Conservation (phyloP, 2,329 filamentous ascomycete genomes). For the Fusarium abutilonis region DNA sequence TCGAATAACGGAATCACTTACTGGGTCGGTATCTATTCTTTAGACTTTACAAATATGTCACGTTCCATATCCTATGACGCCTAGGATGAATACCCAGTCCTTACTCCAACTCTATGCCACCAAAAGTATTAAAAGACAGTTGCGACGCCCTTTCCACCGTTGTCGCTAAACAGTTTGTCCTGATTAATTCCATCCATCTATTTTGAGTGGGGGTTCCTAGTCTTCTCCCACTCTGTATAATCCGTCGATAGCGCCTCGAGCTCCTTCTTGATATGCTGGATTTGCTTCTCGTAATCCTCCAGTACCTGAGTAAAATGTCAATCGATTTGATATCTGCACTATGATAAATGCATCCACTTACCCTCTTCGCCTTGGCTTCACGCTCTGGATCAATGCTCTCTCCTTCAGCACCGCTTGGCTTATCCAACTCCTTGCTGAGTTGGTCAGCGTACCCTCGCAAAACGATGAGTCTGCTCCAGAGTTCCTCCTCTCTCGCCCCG, state of each 20-base stretch:
- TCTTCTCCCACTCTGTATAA: constrained; percentile 65
- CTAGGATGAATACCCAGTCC: constrained; percentile 38
- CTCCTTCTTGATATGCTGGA: constrained; percentile 79
- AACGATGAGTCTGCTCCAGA: constrained; percentile 83
- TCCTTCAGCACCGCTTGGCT: constrained; percentile 65
- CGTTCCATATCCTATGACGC: constrained; percentile 36
- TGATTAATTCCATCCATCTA: constrained; percentile 37
- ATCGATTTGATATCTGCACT: constrained; percentile 27
- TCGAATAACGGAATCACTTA: constrained; percentile 11
- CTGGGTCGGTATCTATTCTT: constrained; percentile 20
- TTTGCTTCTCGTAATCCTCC: constrained; percentile 83
- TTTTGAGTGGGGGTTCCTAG: constrained; percentile 54
- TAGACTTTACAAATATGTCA: constrained; percentile 26
- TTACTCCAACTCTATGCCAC: constrained; percentile 36
- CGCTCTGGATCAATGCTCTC: constrained; percentile 74
- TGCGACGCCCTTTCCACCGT: constrained; percentile 5
- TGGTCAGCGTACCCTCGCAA: constrained; percentile 77
- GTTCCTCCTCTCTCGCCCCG: constrained; percentile 80
- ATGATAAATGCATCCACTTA: constrained; percentile 50
- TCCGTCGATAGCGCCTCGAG: constrained; percentile 70
- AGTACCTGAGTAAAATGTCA: constrained; percentile 66
- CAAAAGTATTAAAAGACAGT: constrained; percentile 35
- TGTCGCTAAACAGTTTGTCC: constrained; percentile 4
- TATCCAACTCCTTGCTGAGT: constrained; percentile 78
- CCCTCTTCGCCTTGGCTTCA: constrained; percentile 78